Evolutionary conservation across 2,329 filamentous ascomycete genomes (phyloP).

Genomic region (Verticillium tricorpus): DNA sequence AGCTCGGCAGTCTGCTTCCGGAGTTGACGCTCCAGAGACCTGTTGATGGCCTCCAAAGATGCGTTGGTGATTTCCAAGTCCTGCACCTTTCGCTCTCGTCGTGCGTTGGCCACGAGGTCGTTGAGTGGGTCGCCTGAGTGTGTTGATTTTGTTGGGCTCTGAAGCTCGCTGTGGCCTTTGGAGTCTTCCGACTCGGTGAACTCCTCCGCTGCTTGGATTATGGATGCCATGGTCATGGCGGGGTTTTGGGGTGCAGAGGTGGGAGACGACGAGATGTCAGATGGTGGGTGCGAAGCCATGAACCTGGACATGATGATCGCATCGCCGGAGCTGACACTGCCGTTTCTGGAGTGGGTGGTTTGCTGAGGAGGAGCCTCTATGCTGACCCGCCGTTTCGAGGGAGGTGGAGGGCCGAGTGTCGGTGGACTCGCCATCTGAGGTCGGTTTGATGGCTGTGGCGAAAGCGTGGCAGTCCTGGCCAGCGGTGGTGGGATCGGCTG

Average conservation of each 20-base stretch:
- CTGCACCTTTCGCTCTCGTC: constrained; percentile 88
- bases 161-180: constrained; percentile 27
- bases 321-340: constrained; percentile 33
- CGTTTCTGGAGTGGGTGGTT: constrained; percentile 34
- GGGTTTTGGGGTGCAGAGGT: constrained; percentile 25
- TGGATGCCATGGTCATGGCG: constrained; percentile 48
- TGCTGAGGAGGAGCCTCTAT: constrained; percentile 32
- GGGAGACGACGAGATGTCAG: constrained; percentile 34
- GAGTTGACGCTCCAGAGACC: constrained; percentile 84
- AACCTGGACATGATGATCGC: constrained; percentile 28
- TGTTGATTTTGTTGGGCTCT: constrained; percentile 55
- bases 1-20: constrained; percentile 87
- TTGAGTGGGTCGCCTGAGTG: constrained; percentile 57
- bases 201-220: constrained; percentile 53
- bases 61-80: constrained; percentile 97
- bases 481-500: constrained; percentile 5
- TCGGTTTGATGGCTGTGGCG: constrained; percentile 7
- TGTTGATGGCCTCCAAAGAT: constrained; percentile 90
- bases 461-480: constrained; percentile 3
- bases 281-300: constrained; percentile 25
- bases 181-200: constrained; percentile 26
- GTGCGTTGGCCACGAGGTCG: constrained; percentile 80
- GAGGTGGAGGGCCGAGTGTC: constrained; percentile 26
- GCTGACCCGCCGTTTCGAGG: constrained; percentile 36
- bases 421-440: constrained; percentile 28